Evolutionary conservation across 306 rosid genomes (phyloP).

Genomic region (Myrica gale): DNA sequence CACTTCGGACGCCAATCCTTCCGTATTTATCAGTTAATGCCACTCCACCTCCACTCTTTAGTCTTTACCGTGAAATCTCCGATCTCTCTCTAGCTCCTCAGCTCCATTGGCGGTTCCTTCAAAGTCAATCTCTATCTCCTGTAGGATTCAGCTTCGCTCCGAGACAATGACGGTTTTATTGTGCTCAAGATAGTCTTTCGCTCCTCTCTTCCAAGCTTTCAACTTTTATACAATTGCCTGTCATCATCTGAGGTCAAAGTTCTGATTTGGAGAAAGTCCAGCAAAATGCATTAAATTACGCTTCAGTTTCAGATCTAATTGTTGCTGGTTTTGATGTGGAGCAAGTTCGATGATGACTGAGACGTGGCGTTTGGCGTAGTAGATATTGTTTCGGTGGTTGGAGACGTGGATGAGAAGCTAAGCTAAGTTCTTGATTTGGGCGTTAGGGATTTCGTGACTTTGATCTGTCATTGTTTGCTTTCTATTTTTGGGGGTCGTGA

Average conservation of each 20-base stretch:
- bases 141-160: constrained; percentile 27
- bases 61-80: constrained; percentile 33
- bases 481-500: constrained; percentile 22
- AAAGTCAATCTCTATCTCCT: constrained; percentile 23
- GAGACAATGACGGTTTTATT: constrained; percentile 36
- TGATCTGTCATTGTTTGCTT: constrained; percentile 24
- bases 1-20: constrained; percentile 37
- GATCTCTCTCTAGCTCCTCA: constrained; percentile 13
- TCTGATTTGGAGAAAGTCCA: neutral
- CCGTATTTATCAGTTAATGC: constrained; percentile 43
- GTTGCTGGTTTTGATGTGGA: constrained; percentile 19
- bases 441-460: constrained; percentile 19
- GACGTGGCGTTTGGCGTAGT: constrained; percentile 26
- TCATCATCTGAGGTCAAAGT: neutral
- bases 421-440: constrained; percentile 27
- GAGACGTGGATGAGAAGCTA: constrained; percentile 22
- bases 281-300: neutral
- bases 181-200: neutral
- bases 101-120: constrained; percentile 16
- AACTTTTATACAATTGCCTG: constrained; percentile 11
- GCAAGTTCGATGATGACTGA: constrained; percentile 13
- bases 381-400: constrained; percentile 23
- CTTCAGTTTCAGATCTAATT: constrained; percentile 38
- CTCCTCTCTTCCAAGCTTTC: neutral
- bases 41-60: constrained; percentile 39